These are phyloP conservation scores for Colletotrichum zoysiae DNA, from an alignment of 2,329 filamentous ascomycete species.

Conservation along the genomic window DNA sequence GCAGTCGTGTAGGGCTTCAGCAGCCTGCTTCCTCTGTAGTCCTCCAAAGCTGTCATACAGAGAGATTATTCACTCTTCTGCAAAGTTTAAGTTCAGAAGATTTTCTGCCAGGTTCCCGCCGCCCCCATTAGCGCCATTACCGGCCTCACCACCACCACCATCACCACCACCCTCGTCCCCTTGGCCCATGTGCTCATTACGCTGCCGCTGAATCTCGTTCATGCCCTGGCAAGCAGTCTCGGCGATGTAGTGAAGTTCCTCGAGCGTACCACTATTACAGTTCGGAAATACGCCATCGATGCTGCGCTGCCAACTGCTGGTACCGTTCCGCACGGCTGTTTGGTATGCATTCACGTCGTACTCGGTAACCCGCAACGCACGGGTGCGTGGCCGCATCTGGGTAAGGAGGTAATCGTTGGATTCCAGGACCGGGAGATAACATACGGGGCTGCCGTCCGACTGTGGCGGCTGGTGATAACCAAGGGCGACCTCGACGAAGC, in stretches of 20 bases:
- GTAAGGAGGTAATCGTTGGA: slow-evolving; percentile 43
- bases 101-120: slow-evolving; percentile 36
- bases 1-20: neutral
- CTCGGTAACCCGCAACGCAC: slow-evolving; percentile 47
- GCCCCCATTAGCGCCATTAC: neutral
- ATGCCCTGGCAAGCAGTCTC: slow-evolving; percentile 59
- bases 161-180: slow-evolving; percentile 16
- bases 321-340: slow-evolving; percentile 54
- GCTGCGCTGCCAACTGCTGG: slow-evolving; percentile 57
- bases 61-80: slow-evolving; percentile 8
- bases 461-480: slow-evolving; percentile 55
- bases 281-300: slow-evolving; percentile 61
- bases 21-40: neutral
- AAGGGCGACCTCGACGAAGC: slow-evolving; percentile 60
- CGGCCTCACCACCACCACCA: slow-evolving; percentile 10
- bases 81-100: slow-evolving; percentile 36
- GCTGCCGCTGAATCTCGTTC: slow-evolving; percentile 55
- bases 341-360: slow-evolving; percentile 55
- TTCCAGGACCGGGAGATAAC: slow-evolving; percentile 42
- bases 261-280: slow-evolving; percentile 58
- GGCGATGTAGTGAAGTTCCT: slow-evolving; percentile 59
- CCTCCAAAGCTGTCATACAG: neutral
- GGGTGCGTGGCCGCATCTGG: slow-evolving; percentile 44
- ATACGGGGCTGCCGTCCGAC: slow-evolving; percentile 45
- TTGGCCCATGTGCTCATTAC: slow-evolving; percentile 28